Evolutionary conservation across 1,139 yeast species (phyloP).

Genomic region (Yamadazyma dushanensis): DNA sequence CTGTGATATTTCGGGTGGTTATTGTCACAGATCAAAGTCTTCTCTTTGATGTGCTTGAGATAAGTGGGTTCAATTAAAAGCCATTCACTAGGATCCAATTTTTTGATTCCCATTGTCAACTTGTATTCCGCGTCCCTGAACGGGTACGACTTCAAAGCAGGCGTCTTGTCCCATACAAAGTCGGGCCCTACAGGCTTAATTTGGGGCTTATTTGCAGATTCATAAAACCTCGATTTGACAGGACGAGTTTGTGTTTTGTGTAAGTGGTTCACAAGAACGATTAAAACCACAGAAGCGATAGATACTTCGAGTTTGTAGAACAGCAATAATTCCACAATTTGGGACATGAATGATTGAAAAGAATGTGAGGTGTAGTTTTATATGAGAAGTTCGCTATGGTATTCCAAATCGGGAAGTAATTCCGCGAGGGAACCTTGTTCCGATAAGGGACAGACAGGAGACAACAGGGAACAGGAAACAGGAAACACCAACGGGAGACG

Average conservation of each 20-base stretch:
- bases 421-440: too few relatives aligned
- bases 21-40: slow-evolving; percentile 40
- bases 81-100: slow-evolving; percentile 60
- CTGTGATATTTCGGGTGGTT: slow-evolving; percentile 37
- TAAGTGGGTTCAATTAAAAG: slow-evolving; percentile 68
- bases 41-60: slow-evolving; percentile 41
- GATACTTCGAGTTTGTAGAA: background rate
- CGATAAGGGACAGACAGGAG: too few relatives aligned
- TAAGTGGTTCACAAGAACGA: background rate
- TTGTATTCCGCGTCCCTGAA: slow-evolving; percentile 60
- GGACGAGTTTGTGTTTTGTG: background rate
- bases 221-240: background rate
- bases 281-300: background rate
- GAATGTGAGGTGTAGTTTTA: too few relatives aligned
- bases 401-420: too few relatives aligned
- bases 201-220: slow-evolving; percentile 10
- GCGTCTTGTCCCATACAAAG: slow-evolving; percentile 20
- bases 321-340: background rate
- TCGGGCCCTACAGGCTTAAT: slow-evolving; percentile 14
- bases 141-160: slow-evolving; percentile 21
- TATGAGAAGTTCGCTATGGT: too few relatives aligned
- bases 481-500: too few relatives aligned
- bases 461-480: too few relatives aligned
- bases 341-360: too few relatives aligned
- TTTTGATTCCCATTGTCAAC: slow-evolving; percentile 68